phyloP scores from a whole-genome alignment of 306 rosid species.

The Abrus precatorius region DNA sequence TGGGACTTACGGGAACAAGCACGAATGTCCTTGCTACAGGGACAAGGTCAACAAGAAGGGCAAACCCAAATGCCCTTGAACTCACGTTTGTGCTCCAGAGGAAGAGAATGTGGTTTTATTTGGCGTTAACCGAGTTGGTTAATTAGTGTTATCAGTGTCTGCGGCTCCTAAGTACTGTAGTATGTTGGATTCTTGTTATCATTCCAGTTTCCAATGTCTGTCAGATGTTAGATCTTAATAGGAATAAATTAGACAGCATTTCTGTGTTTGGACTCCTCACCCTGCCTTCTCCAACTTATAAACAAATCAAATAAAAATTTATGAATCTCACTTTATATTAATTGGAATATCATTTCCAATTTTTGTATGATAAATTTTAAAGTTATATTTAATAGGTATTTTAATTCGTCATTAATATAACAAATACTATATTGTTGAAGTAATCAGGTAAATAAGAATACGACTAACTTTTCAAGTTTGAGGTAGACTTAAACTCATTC shows the following conservation, averaged over 20 bases:
- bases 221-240: constrained; percentile 33
- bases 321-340: not conserved
- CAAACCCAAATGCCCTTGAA: constrained; percentile 79
- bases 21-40: constrained; percentile 83
- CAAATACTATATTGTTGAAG: no score
- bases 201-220: constrained; percentile 22
- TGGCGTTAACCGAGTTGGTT: not conserved
- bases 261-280: not conserved
- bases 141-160: not conserved
- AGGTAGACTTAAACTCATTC: no score
- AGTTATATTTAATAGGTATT: no score
- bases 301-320: not conserved
- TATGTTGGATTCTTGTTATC: constrained; percentile 20
- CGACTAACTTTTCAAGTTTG: no score
- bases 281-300: not conserved
- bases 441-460: no score
- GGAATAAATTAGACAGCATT: constrained; percentile 31
- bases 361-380: no score
- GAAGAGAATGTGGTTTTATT: not conserved
- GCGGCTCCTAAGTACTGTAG: not conserved
- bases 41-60: constrained; percentile 70
- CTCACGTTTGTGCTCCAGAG: not conserved
- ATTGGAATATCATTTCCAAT: no score
- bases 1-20: constrained; percentile 83
- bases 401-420: no score